Conservation (phyloP, 1,139 yeast species). For the Nakaseomyces uthaithaninus region DNA sequence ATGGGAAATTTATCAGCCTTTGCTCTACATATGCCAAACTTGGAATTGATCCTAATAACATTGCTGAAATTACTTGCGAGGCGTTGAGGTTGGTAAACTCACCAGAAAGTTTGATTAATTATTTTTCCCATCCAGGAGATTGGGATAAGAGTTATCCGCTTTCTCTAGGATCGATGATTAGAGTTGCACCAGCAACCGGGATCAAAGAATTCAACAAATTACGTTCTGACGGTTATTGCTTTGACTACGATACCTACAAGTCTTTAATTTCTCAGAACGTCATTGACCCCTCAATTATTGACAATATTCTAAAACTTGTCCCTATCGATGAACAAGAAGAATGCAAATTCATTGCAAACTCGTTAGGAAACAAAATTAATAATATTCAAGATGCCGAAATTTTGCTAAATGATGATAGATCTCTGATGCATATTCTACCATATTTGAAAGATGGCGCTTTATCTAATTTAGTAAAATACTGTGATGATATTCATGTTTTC, state of each 20-base stretch:
- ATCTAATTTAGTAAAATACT: conserved; percentile 15
- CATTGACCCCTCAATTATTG: conserved; percentile 18
- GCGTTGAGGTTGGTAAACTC: conserved; percentile 25
- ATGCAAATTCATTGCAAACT: conserved; percentile 17
- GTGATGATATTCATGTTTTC: conserved; percentile 14
- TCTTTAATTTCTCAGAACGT: conserved; percentile 19
- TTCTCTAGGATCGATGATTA: conserved; percentile 23
- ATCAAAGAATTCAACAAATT: conserved; percentile 25
- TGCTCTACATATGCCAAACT: conserved; percentile 22
- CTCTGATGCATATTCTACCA: conserved; percentile 17
- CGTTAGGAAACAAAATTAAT: conserved; percentile 17
- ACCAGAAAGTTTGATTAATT: conserved; percentile 20
- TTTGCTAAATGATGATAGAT: conserved; percentile 15
- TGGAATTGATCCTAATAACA: conserved; percentile 21
- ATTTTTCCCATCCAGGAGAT: conserved; percentile 29
- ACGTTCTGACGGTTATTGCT: conserved; percentile 23
- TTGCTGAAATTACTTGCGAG: conserved; percentile 25
- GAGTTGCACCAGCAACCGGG: conserved; percentile 23
- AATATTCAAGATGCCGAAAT: conserved; percentile 13
- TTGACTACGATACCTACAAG: conserved; percentile 30
- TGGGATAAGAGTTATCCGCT: conserved; percentile 31
- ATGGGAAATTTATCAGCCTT: conserved; percentile 20
- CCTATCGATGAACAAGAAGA: conserved; percentile 18
- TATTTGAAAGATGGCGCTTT: conserved; percentile 21
- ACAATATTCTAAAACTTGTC: conserved; percentile 17